Evolutionary conservation across 164 flowering plant species (phyloP), one percentile per base, ranked within the genome.

Genomic region (Platanus orientalis): DNA sequence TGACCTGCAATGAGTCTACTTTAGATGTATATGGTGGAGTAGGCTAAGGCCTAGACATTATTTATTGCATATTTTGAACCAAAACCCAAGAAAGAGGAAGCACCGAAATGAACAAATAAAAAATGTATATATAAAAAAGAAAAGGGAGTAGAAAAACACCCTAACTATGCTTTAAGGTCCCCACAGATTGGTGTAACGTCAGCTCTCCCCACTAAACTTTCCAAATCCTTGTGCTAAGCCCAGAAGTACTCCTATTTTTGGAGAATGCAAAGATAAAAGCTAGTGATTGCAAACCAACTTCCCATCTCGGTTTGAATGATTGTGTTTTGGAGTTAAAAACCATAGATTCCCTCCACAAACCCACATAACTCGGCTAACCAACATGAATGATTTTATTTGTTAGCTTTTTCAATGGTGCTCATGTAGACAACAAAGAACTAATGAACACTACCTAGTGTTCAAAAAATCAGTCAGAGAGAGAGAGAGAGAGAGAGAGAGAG

Each of bases 41-140:
- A 64, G 45, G 58, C 49, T 66, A 72, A 72, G 66, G 75, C 25
- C 40, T 69, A 50, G 54, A 45, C 59, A 40, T 39, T 56, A 60
- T 66, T 69, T 60, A 69, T 75, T 68, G 59, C 70, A 57, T 65
- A 61, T 73, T n/a, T 71, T 71, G 78, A 75, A 71, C 54, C 64
- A 75, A 62, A 63, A 30, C 60, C 61, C 70, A 63, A 68, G 57
- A 69, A 63, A 63, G 65, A 58, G 24, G 57, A 54, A 29, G 54
- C 4, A 24, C 17, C 49, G 52, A 62, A 39, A 65, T 67, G n/a
- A n/a, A 24, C 21, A 56, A 10, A 48, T 19, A 2, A 55, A 3
- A 51, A 39, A 59, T 39, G n/a, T n/a, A n/a, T n/a, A n/a, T n/a
- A n/a, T n/a, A n/a, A n/a, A n/a, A n/a, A n/a, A n/a, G n/a, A n/a